Percentiles rank a stretch among this genome's conserved stretches.
Conservation (phyloP, 192 early-diverging fungal species). For the Coemansia sp. region DNA sequence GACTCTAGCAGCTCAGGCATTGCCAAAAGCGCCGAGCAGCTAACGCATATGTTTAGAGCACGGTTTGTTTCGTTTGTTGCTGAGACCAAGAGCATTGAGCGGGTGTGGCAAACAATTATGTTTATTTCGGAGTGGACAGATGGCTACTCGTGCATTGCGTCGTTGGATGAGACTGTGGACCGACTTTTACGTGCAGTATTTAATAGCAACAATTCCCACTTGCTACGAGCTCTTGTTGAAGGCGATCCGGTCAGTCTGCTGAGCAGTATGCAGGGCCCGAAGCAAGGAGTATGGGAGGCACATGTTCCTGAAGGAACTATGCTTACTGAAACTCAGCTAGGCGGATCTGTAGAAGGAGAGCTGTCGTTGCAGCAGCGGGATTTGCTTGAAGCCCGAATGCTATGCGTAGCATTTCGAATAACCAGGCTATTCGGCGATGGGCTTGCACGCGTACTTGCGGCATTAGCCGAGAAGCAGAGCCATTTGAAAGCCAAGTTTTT, state of each 20-base stretch:
- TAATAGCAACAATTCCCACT: neutral
- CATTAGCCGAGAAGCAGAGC: conserved; percentile 2
- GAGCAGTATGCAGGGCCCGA: neutral
- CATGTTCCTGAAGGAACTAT: neutral
- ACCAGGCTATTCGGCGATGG: conserved; percentile 8
- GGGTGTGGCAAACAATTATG: conserved; percentile 36
- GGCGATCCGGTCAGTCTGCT: conserved; percentile 3
- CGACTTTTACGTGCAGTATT: conserved; percentile 25
- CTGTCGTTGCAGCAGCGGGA: neutral
- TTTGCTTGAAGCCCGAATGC: conserved; percentile 25
- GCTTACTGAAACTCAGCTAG: neutral
- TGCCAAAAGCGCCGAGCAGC: conserved; percentile 3
- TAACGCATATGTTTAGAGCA: conserved; percentile 19
- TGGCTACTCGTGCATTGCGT: conserved; percentile 22
- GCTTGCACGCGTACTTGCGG: conserved; percentile 11
- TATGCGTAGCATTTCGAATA: conserved; percentile 5
- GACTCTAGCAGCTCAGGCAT: neutral
- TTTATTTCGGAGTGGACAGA: conserved; percentile 37
- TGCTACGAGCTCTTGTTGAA: conserved; percentile 23
- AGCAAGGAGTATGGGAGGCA: neutral
- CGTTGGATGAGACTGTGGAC: conserved; percentile 9
- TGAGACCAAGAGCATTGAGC: conserved; percentile 10
- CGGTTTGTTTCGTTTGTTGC: conserved; percentile 26
- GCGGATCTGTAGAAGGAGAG: neutral
- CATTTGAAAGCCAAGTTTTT: conserved; percentile 1